Conservation (phyloP, 2,329 filamentous ascomycete species). For the Gliomastix tumulicola region DNA sequence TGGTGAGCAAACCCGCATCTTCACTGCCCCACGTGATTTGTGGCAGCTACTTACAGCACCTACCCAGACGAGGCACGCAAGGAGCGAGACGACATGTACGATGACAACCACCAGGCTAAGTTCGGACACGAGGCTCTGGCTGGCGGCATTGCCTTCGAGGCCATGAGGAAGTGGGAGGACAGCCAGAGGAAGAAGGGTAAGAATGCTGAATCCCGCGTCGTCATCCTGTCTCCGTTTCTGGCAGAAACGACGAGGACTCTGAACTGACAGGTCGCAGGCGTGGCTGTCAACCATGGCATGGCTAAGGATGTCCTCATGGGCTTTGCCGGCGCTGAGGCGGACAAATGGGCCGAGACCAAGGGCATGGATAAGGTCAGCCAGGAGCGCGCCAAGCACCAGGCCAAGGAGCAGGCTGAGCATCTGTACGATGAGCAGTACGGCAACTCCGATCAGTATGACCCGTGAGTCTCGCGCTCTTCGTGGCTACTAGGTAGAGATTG, state of each 20-base stretch:
- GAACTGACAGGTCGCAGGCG: neutral
- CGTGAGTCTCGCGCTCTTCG: too few species aligned
- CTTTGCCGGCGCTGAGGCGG: slow-evolving; percentile 67
- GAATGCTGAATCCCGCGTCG: too few species aligned
- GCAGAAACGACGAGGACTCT: too few species aligned
- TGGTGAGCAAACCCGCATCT: neutral
- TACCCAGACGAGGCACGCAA: slow-evolving; percentile 1
- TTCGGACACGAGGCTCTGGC: slow-evolving; percentile 69
- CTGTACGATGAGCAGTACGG: slow-evolving; percentile 51
- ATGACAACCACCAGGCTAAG: slow-evolving; percentile 50
- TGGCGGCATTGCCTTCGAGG: slow-evolving; percentile 70
- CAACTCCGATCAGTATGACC: slow-evolving; percentile 43
- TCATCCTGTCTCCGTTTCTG: neutral
- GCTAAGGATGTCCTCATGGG: slow-evolving; percentile 73
- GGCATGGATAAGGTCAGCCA: slow-evolving; percentile 53
- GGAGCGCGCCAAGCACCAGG: slow-evolving; percentile 51
- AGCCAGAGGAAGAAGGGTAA: slow-evolving; percentile 57
- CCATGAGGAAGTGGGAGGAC: slow-evolving; percentile 75
- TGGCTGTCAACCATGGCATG: slow-evolving; percentile 63
- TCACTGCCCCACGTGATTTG: too few species aligned
- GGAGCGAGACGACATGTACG: slow-evolving; percentile 16
- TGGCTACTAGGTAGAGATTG: too few species aligned
- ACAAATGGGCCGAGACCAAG: slow-evolving; percentile 68
- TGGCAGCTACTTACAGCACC: too few species aligned
- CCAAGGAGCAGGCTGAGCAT: slow-evolving; percentile 47